Evolutionary conservation across 805 yeast species (phyloP).

Genomic region (Yarrowia sp.): DNA sequence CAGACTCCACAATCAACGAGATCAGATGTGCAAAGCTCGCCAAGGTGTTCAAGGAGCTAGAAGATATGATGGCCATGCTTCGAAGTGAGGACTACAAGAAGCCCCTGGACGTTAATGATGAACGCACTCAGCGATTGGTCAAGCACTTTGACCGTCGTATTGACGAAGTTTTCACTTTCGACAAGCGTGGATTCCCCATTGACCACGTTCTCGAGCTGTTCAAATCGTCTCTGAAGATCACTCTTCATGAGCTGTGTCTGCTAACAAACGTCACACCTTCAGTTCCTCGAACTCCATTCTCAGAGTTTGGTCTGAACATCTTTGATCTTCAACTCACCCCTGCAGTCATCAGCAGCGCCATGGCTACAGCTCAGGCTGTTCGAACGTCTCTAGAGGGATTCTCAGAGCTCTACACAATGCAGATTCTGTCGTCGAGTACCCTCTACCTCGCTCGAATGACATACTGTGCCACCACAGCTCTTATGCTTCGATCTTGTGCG

Average conservation of each 20-base stretch:
- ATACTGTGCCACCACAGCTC: slow-evolving; percentile 46
- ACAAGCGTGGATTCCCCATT: slow-evolving; percentile 51
- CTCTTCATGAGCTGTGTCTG: slow-evolving; percentile 52
- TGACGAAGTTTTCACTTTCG: slow-evolving; percentile 49
- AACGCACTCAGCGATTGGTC: slow-evolving; percentile 54
- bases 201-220: slow-evolving; percentile 52
- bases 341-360: slow-evolving; percentile 46
- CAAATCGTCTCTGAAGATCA: slow-evolving; percentile 59
- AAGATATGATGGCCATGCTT: slow-evolving; percentile 59
- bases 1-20: slow-evolving; percentile 50
- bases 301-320: slow-evolving; percentile 48
- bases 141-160: slow-evolving; percentile 60
- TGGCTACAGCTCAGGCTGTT: slow-evolving; percentile 45
- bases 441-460: slow-evolving; percentile 46
- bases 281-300: slow-evolving; percentile 50
- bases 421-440: slow-evolving; percentile 62
- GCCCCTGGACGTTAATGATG: slow-evolving; percentile 50
- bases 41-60: slow-evolving; percentile 65
- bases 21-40: slow-evolving; percentile 63
- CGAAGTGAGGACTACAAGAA: slow-evolving; percentile 44
- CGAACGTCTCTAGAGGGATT: slow-evolving; percentile 44
- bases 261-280: slow-evolving; percentile 43
- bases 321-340: slow-evolving; percentile 42
- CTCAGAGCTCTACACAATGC: slow-evolving; percentile 48
- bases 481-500: slow-evolving; percentile 48